Base-by-base conservation (phyloP, 495 filamentous ascomycete species). In the Tuber melanosporum region DNA sequence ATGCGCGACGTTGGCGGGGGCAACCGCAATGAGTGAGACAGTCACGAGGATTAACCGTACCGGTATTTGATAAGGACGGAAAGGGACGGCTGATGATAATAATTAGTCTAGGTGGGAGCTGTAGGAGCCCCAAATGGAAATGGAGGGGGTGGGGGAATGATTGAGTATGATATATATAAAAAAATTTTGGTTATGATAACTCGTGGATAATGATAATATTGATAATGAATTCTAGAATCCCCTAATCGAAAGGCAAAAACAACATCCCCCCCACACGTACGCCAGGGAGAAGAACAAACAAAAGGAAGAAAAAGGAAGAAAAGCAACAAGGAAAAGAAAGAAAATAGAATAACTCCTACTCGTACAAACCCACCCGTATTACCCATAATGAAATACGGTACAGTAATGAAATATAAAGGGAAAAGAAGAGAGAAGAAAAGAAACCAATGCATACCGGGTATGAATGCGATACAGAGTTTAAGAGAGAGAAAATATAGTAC, bases 1-100 rank as follows among this genome's bases (percentile, higher is more conserved):
- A 66, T 66, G 57, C 57, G 57, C 57, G 57, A 66, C 57, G 57
- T 66, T 66, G 57, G 57, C 57, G 14, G 57, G 57, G 57, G 52
- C 52, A 57, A 57, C 52, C 7, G 32, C 26, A 66, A 17, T 10
- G 57, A 5, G n/a, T 32, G 57, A 66, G 57, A 66, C 26, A 12
- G 4, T 32, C 57, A 66, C 57, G 57, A 66, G 49, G 49, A 57
- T n/a, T 12, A 22, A 26, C n/a, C 32, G 32, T 32, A 32, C 0
- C 32, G 32, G 32, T 32, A 32, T 32, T 32, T 32, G 32, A 32
- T 32, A 32, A 32, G 32, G 32, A 32, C 32, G 32, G 32, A 32
- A 32, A 32, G 32, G 32, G 32, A 32, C 32, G 32, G 32, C 32
- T 32, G 32, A 32, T 32, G 32, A 32, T 32, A 32, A 32, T 32